Conservation (phyloP, 2,329 filamentous ascomycete genomes). For the Aureobasidium sp. region DNA sequence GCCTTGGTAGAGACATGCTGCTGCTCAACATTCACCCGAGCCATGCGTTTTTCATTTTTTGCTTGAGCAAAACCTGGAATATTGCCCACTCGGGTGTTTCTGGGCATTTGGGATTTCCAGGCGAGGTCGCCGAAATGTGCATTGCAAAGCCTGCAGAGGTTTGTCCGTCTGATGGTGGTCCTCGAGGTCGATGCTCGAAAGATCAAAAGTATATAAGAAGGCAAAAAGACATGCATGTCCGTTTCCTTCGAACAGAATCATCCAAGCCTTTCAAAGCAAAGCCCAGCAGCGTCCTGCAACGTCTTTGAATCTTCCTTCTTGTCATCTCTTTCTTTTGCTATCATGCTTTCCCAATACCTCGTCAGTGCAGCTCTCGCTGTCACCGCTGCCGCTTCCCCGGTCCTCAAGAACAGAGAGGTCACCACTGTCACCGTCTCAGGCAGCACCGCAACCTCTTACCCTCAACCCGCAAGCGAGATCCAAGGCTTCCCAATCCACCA, state of each 20-base stretch:
- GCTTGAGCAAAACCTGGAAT: neutral
- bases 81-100: constrained; percentile 9
- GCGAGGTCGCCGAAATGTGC: neutral
- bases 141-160: neutral
- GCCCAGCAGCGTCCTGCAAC: neutral
- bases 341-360: neutral
- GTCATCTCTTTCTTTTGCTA: neutral
- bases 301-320: neutral
- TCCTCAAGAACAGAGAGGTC: neutral
- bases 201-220: neutral
- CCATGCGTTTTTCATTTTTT: too few species aligned
- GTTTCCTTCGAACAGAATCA: neutral
- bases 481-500: constrained; percentile 46
- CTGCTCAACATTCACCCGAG: neutral
- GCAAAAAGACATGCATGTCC: neutral
- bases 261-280: constrained; percentile 4
- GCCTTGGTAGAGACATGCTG: neutral
- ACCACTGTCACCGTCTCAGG: constrained; percentile 10
- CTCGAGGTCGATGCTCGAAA: neutral
- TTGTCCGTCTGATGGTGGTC: neutral
- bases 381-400: neutral
- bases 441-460: constrained; percentile 2
- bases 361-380: neutral
- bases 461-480: neutral
- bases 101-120: neutral